These are phyloP conservation scores for Leccinellum rugosiceps DNA, from an alignment of 768 basidiomycete genomes.

Conservation along the genomic window DNA sequence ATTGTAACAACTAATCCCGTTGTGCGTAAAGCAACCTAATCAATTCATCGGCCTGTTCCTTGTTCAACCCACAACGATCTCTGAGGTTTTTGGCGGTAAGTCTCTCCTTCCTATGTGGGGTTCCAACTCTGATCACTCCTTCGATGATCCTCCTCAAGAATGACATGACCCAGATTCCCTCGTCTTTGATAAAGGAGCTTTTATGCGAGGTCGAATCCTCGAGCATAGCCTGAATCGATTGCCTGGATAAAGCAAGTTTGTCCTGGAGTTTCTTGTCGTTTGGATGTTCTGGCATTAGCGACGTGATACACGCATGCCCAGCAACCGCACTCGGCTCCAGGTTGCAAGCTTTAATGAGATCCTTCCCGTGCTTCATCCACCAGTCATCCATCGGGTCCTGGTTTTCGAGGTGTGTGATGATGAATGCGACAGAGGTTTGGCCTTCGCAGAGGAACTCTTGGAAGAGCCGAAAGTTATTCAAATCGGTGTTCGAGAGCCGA, in stretches of 20 bases:
- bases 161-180: constrained; percentile 20
- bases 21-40: constrained; percentile 5
- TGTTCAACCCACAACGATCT: constrained; percentile 16
- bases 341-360: constrained; percentile 9
- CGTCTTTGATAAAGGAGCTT: constrained; percentile 11
- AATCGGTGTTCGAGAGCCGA: constrained; percentile 26
- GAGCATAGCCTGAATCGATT: constrained; percentile 15
- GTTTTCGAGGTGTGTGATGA: constrained; percentile 39
- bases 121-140: constrained; percentile 12
- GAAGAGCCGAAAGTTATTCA: constrained; percentile 35
- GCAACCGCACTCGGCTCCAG: constrained; percentile 13
- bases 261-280: neutral
- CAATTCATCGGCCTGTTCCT: constrained; percentile 20
- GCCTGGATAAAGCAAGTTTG: constrained; percentile 15
- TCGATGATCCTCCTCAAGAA: constrained; percentile 19
- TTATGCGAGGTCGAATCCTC: constrained; percentile 23
- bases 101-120: constrained; percentile 8
- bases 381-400: constrained; percentile 28
- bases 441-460: constrained; percentile 37
- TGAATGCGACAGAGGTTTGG: constrained; percentile 37
- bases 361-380: constrained; percentile 25
- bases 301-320: constrained; percentile 32
- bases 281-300: constrained; percentile 1
- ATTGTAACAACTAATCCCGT: neutral
- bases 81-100: constrained; percentile 8